Evolutionary conservation across 371 early-diverging fungal species (phyloP).

Genomic region (Syncephalastrum monosporum): DNA sequence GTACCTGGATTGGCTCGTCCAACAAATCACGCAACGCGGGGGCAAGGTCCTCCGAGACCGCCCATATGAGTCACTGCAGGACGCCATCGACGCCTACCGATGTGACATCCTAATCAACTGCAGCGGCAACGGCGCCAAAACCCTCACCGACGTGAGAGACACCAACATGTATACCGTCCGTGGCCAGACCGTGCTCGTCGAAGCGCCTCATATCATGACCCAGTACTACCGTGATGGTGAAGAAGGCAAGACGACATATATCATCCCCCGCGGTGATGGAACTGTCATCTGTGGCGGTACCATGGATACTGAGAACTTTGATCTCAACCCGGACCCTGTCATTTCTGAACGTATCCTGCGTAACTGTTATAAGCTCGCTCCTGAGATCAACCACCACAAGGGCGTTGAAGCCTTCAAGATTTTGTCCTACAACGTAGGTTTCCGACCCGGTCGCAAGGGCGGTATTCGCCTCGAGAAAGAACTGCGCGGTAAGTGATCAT

Average conservation of each 20-base stretch:
- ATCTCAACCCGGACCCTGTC: conserved; percentile 28
- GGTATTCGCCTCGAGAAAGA: conserved; percentile 75
- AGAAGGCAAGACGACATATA: conserved; percentile 57
- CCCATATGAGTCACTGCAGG: conserved; percentile 51
- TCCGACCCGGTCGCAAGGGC: conserved; percentile 69
- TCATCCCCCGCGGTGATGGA: conserved; percentile 81
- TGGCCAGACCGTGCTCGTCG: conserved; percentile 74
- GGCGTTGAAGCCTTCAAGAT: conserved; percentile 52
- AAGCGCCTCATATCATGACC: conserved; percentile 63
- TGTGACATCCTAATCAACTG: conserved; percentile 74
- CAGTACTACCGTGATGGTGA: conserved; percentile 36
- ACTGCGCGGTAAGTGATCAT: conserved; percentile 37
- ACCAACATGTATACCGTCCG: conserved; percentile 62
- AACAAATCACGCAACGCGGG: conserved; percentile 51
- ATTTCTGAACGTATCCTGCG: conserved; percentile 35
- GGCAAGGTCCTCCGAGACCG: conserved; percentile 47
- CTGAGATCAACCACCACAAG: conserved; percentile 43
- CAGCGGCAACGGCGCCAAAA: conserved; percentile 62
- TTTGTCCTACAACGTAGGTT: conserved; percentile 65
- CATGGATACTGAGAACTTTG: conserved; percentile 28
- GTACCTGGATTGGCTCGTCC: conserved; percentile 67
- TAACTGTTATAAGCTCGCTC: conserved; percentile 28
- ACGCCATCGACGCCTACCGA: conserved; percentile 36
- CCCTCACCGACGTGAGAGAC: conserved; percentile 72
- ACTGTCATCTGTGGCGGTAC: conserved; percentile 73